Conservation (phyloP, 495 filamentous ascomycete genomes). For the Glarea lozoyensis region DNA sequence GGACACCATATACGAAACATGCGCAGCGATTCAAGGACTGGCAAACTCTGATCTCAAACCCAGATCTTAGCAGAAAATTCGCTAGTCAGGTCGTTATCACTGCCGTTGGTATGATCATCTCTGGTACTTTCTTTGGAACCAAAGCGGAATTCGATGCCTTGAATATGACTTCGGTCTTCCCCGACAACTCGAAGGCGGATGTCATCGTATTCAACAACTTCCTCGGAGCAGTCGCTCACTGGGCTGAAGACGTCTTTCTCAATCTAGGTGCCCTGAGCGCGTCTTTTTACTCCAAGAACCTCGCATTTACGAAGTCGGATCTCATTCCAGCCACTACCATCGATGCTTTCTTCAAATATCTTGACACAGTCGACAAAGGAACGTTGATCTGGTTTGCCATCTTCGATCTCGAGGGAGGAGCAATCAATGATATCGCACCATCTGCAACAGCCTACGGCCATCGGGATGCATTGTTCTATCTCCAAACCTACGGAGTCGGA, state of each 20-base stretch:
- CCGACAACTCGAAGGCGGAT: conserved; percentile 1
- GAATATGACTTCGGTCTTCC: conserved; percentile 4
- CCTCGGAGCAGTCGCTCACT: conserved; percentile 22
- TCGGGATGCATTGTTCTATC: conserved; percentile 47
- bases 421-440: conserved; percentile 33
- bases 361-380: conserved; percentile 20
- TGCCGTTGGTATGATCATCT: conserved; percentile 26
- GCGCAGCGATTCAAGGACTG: conserved; percentile 33
- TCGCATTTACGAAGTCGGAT: conserved; percentile 24
- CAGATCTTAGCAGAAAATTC: conserved; percentile 39
- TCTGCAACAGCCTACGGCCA: conserved; percentile 47
- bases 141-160: conserved; percentile 10
- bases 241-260: conserved; percentile 22
- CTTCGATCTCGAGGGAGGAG: conserved; percentile 47
- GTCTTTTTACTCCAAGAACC: conserved; percentile 41
- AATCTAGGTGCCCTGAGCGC: conserved; percentile 18
- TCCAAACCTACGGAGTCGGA: conserved; percentile 47
- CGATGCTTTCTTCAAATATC: conserved; percentile 38
- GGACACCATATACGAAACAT: conserved; percentile 29
- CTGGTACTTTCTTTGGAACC: conserved; percentile 15
- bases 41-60: conserved; percentile 40
- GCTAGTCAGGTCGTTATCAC: conserved; percentile 43
- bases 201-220: conserved; percentile 12
- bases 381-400: conserved; percentile 29
- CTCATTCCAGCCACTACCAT: conserved; percentile 28